phyloP scores from a whole-genome alignment of 768 basidiomycete genomes.

The Suillus clintonianus region DNA sequence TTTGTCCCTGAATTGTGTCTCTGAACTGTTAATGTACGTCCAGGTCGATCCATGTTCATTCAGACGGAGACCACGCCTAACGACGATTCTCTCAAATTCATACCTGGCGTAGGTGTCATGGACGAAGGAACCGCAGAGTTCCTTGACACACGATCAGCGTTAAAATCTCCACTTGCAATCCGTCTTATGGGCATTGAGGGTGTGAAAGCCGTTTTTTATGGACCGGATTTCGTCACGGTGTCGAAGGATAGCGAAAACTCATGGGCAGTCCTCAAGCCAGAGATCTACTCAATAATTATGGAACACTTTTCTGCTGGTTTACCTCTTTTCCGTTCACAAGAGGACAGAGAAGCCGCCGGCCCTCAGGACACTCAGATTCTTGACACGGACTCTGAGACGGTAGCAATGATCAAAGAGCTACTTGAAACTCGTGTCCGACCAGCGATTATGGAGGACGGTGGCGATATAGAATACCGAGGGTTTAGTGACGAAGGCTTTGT shows the following conservation, averaged over 20 bases:
- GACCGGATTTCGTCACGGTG: constrained; percentile 97
- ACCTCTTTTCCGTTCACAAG: constrained; percentile 85
- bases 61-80: constrained; percentile 98
- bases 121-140: constrained; percentile 90
- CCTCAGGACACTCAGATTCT: constrained; percentile 92
- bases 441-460: constrained; percentile 98
- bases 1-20: not conserved
- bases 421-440: constrained; percentile 94
- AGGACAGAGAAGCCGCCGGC: constrained; percentile 77
- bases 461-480: constrained; percentile 94
- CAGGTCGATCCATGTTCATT: constrained; percentile 93
- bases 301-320: constrained; percentile 94
- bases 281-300: constrained; percentile 95
- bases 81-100: constrained; percentile 96
- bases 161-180: constrained; percentile 91
- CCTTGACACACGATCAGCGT: constrained; percentile 81
- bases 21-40: not conserved
- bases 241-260: constrained; percentile 83
- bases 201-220: constrained; percentile 87
- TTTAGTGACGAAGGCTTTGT: constrained; percentile 86
- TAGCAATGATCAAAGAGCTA: constrained; percentile 98
- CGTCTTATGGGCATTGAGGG: constrained; percentile 95
- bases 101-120: constrained; percentile 90
- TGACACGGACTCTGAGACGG: constrained; percentile 93
- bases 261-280: constrained; percentile 93